Conservation (phyloP, 1,284 basidiomycete species). For the Termitomyces sp. region DNA sequence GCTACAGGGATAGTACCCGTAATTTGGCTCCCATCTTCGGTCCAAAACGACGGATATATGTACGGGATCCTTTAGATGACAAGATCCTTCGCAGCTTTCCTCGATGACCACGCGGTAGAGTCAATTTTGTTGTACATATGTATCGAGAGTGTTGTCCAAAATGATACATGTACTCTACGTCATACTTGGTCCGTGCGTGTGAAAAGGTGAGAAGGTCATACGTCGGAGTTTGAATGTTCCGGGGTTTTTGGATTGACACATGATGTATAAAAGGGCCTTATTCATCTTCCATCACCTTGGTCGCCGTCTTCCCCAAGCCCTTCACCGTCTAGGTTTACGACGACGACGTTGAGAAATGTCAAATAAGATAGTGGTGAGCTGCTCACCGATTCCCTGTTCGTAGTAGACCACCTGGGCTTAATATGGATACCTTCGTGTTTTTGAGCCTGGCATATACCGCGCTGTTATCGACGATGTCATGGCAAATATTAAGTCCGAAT, state of each 20-base stretch:
- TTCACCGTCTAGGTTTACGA: conserved; percentile 26
- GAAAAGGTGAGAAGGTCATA: conserved; percentile 23
- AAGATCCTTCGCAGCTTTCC: conserved; percentile 47
- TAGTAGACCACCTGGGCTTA: conserved; percentile 53
- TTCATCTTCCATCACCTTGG: conserved; percentile 34
- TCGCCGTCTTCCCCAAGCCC: conserved; percentile 27
- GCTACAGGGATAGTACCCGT: conserved; percentile 29
- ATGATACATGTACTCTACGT: not conserved
- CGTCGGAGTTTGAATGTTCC: conserved; percentile 41
- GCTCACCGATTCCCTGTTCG: conserved; percentile 52
- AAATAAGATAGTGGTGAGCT: conserved; percentile 90
- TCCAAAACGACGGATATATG: conserved; percentile 49
- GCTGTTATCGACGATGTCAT: conserved; percentile 97
- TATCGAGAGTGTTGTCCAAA: not conserved
- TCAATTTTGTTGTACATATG: not conserved
- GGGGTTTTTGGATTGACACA: conserved; percentile 33
- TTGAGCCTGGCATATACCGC: conserved; percentile 90
- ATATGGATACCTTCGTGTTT: conserved; percentile 42
- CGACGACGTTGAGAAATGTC: conserved; percentile 52
- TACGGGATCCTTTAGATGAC: conserved; percentile 61
- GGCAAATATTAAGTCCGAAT: conserved; percentile 83
- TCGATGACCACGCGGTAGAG: conserved; percentile 18
- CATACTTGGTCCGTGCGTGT: conserved; percentile 33
- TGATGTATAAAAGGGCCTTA: conserved; percentile 43
- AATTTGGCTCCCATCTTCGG: conserved; percentile 56